Conservation (phyloP, 352 stramenopile species). For the Thraustochytrium sp. region DNA sequence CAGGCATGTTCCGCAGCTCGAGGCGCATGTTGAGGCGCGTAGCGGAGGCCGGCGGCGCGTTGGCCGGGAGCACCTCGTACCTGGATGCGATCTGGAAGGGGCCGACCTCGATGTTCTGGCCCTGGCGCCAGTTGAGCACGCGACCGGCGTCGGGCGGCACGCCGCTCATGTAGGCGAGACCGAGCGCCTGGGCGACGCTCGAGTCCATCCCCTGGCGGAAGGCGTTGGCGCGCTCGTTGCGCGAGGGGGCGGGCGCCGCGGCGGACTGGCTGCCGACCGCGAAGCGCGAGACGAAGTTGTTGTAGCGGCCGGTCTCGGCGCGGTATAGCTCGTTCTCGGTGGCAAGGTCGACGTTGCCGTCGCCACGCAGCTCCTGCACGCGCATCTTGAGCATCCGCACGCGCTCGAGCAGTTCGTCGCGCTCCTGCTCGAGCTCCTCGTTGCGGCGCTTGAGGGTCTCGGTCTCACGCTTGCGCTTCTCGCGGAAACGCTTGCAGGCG, state of each 20-base stretch:
- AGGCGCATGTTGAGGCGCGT: slow-evolving; percentile 23
- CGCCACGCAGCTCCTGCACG: neutral
- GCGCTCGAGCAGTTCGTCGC: neutral
- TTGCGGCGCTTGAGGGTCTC: neutral
- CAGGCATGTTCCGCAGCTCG: neutral
- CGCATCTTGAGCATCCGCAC: neutral
- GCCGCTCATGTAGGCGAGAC: neutral
- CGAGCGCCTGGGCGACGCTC: neutral
- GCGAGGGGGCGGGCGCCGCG: neutral
- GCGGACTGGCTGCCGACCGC: neutral
- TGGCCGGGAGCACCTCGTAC: neutral
- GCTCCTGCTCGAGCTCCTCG: slow-evolving; percentile 33
- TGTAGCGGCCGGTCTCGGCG: slow-evolving; percentile 1
- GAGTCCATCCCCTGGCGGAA: neutral
- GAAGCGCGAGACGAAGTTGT: neutral
- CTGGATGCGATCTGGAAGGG: neutral
- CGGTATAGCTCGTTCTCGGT: slow-evolving; percentile 10
- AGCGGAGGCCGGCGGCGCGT: neutral
- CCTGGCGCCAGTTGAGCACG: neutral
- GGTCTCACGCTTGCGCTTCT: slow-evolving; percentile 40
- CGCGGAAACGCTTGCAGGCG: slow-evolving; percentile 33
- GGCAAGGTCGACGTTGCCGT: neutral
- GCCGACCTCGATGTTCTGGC: neutral
- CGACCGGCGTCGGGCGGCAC: neutral
- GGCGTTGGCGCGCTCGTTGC: neutral